These are phyloP conservation scores for Pichia nakasei DNA, from an alignment of 805 yeast genomes.

Conservation along the genomic window DNA sequence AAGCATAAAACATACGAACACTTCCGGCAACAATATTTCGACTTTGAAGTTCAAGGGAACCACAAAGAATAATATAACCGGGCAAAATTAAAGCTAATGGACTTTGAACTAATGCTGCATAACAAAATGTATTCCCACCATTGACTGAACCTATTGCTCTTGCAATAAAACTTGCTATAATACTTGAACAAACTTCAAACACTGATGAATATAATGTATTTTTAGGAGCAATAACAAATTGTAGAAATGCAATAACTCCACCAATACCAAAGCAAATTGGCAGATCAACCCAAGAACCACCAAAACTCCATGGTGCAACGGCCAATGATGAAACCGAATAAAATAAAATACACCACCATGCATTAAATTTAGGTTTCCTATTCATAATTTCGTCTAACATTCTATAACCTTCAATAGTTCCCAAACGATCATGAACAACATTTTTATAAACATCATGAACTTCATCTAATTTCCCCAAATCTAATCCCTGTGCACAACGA, in stretches of 20 bases:
- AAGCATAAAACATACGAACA: constrained; percentile 94
- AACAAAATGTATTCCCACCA: constrained; percentile 61
- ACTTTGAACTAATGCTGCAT: constrained; percentile 84
- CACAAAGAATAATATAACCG: constrained; percentile 88
- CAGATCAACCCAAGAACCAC: constrained; percentile 80
- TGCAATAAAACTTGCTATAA: constrained; percentile 78
- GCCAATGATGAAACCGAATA: constrained; percentile 75
- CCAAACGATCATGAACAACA: constrained; percentile 81
- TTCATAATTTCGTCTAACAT: constrained; percentile 61
- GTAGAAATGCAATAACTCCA: constrained; percentile 71
- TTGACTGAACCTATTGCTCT: constrained; percentile 83
- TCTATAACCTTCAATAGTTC: constrained; percentile 78
- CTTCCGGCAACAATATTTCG: constrained; percentile 88
- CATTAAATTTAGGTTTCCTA: constrained; percentile 52
- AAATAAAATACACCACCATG: constrained; percentile 69
- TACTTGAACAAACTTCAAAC: constrained; percentile 86
- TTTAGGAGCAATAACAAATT: constrained; percentile 70
- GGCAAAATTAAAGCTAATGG: constrained; percentile 86
- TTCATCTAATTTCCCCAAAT: constrained; percentile 70
- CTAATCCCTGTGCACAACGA: constrained; percentile 81
- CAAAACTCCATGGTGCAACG: constrained; percentile 83
- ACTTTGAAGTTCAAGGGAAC: constrained; percentile 85
- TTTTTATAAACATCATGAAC: constrained; percentile 79
- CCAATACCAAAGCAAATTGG: constrained; percentile 82
- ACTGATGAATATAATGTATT: constrained; percentile 81